Evolutionary conservation across 2,329 filamentous ascomycete species (phyloP), one percentile per base, ranked within the genome.

Genomic region (Sclerotinia spermophila): DNA sequence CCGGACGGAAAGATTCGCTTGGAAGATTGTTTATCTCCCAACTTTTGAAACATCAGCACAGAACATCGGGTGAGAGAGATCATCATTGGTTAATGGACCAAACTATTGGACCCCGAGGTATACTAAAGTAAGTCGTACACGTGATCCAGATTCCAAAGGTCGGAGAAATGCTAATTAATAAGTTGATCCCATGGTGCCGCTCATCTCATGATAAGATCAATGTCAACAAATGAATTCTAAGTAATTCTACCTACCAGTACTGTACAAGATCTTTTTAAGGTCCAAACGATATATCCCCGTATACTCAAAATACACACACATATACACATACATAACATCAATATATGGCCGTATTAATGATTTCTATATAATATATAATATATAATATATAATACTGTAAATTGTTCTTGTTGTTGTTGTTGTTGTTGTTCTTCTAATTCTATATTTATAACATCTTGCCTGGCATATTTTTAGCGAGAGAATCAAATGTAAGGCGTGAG

Each of bases 401-500:
- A 5, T 35, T 5, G n/a, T 24, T 30, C 1, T 44, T 19, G 17
- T 4, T 44, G 30, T 33, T n/a, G 2, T 24, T 38, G 30, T 8
- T 33, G 15, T 56, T 30, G 3, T 35, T 6, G 13, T 42, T 33
- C 19, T 4, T 5, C 21, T 1, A 62, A 17, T 62, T 51, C 44
- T 51, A 51, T 64, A 64, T 64, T 64, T 38, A 51, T 38, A 21
- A 11, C 30, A 38, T 64, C 61, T 27, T 27, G 58, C 53, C 17
- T 64, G 58, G 21, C 51, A 44, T 5, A 24, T 38, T 30, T 65
- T 69, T 65, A 56, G 67, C 67, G 67, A 69, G 59, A 56, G n/a
- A 35, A 15, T 65, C 27, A 24, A 56, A 65, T 56, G 38, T 65
- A 64, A 56, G 67, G 67, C 45, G 59, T 69, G 48, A 53, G 48